Conservation (phyloP, 1,139 yeast species). For the Diutina catenulata region DNA sequence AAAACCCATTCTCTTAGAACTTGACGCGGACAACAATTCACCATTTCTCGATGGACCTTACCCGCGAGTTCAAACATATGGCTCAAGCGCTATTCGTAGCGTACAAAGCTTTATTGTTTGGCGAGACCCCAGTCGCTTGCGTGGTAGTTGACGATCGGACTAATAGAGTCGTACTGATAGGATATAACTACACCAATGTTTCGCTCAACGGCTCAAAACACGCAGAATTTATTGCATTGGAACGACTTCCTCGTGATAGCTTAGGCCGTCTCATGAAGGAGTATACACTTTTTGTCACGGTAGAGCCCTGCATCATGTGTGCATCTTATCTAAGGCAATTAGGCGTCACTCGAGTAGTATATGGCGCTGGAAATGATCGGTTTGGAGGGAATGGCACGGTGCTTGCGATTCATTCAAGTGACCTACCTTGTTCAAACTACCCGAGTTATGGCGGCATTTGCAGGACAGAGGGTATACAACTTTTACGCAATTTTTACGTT, state of each 20-base stretch:
- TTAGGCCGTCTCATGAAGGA: constrained; percentile 9
- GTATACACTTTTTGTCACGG: constrained; percentile 70
- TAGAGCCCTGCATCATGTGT: constrained; percentile 98
- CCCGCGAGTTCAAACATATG: constrained; percentile 22
- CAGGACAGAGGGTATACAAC: constrained; percentile 70
- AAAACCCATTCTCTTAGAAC: too few relatives aligned
- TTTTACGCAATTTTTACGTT: constrained; percentile 72
- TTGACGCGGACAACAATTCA: too few relatives aligned
- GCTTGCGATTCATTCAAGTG: constrained; percentile 41
- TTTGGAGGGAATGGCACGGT: constrained; percentile 97
- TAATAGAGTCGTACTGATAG: constrained; percentile 52
- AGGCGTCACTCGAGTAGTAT: constrained; percentile 59
- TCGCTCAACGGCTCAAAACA: constrained; percentile 79
- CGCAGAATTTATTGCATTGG: constrained; percentile 83
- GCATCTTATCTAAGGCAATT: constrained; percentile 84
- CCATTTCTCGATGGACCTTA: constrained; percentile 13
- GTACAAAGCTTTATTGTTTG: constrained; percentile 28
- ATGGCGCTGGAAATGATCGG: constrained; percentile 90
- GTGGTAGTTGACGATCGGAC: constrained; percentile 41
- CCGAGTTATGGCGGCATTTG: constrained; percentile 65
- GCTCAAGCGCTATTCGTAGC: constrained; percentile 29
- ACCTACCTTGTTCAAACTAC: constrained; percentile 30
- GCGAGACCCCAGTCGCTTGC: constrained; percentile 71
- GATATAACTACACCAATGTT: constrained; percentile 83
- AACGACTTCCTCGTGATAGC: constrained; percentile 25